Evolutionary conservation across 1,284 basidiomycete species (phyloP), one percentile per base, ranked within the genome.

Genomic region (Sutorius eximius): DNA sequence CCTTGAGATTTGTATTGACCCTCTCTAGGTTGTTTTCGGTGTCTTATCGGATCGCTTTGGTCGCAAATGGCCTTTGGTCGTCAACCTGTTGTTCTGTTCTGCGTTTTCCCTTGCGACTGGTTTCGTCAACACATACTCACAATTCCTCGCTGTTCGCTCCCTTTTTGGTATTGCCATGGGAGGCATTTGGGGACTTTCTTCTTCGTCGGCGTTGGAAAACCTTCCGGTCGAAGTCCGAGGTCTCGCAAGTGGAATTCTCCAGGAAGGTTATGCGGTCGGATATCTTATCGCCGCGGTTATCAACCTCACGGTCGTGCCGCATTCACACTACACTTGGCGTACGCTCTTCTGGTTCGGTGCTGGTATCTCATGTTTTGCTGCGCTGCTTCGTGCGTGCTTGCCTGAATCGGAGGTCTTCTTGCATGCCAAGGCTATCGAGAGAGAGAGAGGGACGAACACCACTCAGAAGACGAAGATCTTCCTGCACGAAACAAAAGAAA

Each of bases 111-210:
- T 98, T 16, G 91, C 86, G 0, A 85, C 82, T 7, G 83, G 87
- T 41, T 91, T 90, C 67, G 83, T 85, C n/a, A 74, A 83, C 15
- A 88, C 82, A 0, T 91, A 79, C 72, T 22, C 56, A 0, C 78
- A 86, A 60, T 91, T 91, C 76, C 81, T 91, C 42, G 88, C 78
- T 18, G 73, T 91, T 7, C 82, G 91, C 29, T 83, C 87, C 5
- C 75, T 93, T 43, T 94, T 94, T 64, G 92, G 91, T 61, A 81
- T 95, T 51, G 87, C 85, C 7, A 97, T 97, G 94, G 93, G 87
- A 44, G 88, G 89, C 0, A 81, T 91, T 41, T 91, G 89, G 89
- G 89, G 89, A n/a, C 75, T 90, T 20, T 78, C 87, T 0, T 77
- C 86, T 1, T 78, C 87, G 0, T 92, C 88, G 0, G 88, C 90